phyloP scores from a whole-genome alignment of 2,329 filamentous ascomycete species.

The Amauroascus verrucosus region DNA sequence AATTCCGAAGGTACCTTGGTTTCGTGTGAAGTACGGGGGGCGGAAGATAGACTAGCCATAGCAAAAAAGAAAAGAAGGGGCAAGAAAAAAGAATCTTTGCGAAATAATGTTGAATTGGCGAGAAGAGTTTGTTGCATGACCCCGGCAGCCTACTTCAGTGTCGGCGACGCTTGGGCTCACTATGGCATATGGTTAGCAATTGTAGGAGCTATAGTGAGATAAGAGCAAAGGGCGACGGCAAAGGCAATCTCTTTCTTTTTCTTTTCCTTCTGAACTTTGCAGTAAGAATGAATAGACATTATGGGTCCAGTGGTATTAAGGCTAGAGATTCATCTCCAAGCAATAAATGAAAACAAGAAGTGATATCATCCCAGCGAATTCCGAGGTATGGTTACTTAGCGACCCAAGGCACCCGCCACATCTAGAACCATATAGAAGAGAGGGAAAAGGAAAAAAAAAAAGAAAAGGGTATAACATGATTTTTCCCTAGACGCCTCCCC shows the following conservation, averaged over 20 bases:
- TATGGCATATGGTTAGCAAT: background rate
- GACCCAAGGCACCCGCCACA: background rate
- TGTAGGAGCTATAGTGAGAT: background rate
- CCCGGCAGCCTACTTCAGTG: background rate
- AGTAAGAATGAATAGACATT: background rate
- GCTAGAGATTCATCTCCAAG: background rate
- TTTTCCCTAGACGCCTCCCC: background rate
- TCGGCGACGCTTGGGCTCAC: background rate
- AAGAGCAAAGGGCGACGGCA: background rate
- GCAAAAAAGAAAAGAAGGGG: too few relatives aligned
- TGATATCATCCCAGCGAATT: background rate
- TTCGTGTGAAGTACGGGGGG: background rate
- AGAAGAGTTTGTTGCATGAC: background rate
- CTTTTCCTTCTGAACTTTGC: background rate
- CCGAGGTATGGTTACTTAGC: background rate
- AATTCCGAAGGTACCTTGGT: background rate
- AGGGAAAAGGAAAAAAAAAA: too few relatives aligned
- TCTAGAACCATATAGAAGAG: background rate
- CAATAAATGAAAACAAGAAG: background rate
- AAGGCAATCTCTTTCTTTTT: background rate
- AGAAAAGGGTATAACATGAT: background rate
- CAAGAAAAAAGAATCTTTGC: background rate
- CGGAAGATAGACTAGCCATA: too few relatives aligned
- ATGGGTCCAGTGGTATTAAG: conserved; percentile 1
- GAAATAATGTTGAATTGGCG: background rate